A percentile compares a stretch with the other conserved stretches of the same genome.
phyloP scores from a whole-genome alignment of 140 eudicot species.

The Anethum foeniculum region DNA sequence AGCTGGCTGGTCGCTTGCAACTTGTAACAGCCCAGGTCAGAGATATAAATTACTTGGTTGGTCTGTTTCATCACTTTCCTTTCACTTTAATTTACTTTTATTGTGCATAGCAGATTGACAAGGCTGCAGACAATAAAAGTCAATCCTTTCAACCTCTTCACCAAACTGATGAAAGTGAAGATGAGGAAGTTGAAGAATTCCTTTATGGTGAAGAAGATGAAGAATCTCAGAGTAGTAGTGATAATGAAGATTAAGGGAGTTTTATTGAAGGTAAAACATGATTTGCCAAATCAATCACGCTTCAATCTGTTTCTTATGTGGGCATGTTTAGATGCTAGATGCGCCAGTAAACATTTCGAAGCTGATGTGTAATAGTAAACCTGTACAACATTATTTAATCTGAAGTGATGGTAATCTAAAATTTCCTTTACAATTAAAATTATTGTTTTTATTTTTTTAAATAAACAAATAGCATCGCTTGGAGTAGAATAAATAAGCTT shows the following conservation, averaged over 20 bases:
- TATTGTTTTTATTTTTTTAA: background rate
- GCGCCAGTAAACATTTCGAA: background rate
- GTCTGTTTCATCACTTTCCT: background rate
- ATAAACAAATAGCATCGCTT: background rate
- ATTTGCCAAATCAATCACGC: background rate
- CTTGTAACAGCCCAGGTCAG: constrained; percentile 68
- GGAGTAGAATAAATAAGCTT: background rate
- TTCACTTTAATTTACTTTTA: background rate
- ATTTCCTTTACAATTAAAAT: background rate
- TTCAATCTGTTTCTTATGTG: background rate
- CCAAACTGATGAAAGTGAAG: constrained; percentile 48
- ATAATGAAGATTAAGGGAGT: constrained; percentile 2
- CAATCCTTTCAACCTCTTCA: constrained; percentile 25
- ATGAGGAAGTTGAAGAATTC: constrained; percentile 56
- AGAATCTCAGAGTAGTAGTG: constrained; percentile 16
- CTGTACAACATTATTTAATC: background rate
- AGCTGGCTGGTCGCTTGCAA: constrained; percentile 52
- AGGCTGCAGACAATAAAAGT: constrained; percentile 41
- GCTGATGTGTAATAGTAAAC: background rate
- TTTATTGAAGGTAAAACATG: background rate
- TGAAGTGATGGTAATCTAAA: background rate
- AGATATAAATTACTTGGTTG: background rate
- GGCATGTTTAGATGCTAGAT: background rate
- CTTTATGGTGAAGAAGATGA: constrained; percentile 50
- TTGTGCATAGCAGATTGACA: constrained; percentile 49